These are phyloP conservation scores for Dillenia turbinata DNA, from an alignment of 164 flowering plant genomes.

Conservation along the genomic window DNA sequence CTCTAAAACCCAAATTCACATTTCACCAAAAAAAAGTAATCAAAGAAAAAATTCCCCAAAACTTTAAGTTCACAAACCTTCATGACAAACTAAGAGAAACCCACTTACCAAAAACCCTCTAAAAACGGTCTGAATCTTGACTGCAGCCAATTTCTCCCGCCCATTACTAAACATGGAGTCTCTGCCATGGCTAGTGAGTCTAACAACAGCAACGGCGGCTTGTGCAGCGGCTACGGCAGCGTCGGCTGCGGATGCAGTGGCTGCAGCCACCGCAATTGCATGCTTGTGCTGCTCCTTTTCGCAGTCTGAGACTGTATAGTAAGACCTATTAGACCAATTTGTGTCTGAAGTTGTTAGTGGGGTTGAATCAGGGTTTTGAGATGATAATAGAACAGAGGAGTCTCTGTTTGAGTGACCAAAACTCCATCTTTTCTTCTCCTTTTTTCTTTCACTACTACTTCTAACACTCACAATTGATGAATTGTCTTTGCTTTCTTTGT, in stretches of 20 bases:
- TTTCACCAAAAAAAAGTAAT: not conserved
- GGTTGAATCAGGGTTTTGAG: too few relatives aligned
- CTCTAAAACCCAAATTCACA: not conserved
- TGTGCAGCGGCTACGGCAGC: slow-evolving; percentile 95
- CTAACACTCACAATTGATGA: slow-evolving; percentile 14
- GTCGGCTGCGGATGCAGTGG: slow-evolving; percentile 92
- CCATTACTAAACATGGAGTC: slow-evolving; percentile 60
- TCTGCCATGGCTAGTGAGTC: slow-evolving; percentile 78
- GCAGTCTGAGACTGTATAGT: slow-evolving; percentile 38
- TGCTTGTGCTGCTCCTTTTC: slow-evolving; percentile 82
- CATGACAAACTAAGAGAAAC: not conserved
- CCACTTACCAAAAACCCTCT: slow-evolving; percentile 70
- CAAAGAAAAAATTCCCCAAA: too few relatives aligned
- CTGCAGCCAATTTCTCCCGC: slow-evolving; percentile 67
- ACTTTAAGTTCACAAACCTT: too few relatives aligned
- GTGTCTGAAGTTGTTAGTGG: too few relatives aligned
- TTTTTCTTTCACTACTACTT: not conserved
- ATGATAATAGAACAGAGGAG: slow-evolving; percentile 11
- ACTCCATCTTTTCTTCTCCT: slow-evolving; percentile 5
- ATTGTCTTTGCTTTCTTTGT: slow-evolving; percentile 8
- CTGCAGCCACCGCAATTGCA: slow-evolving; percentile 96
- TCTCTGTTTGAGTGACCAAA: slow-evolving; percentile 19
- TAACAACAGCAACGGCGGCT: slow-evolving; percentile 81
- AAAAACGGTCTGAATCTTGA: slow-evolving; percentile 72
- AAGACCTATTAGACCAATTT: slow-evolving; percentile 25